Percentiles rank a stretch among this genome's conserved stretches.
Evolutionary conservation across 2,329 filamentous ascomycete species (phyloP).

Genomic region (Penicillium corylophilum): DNA sequence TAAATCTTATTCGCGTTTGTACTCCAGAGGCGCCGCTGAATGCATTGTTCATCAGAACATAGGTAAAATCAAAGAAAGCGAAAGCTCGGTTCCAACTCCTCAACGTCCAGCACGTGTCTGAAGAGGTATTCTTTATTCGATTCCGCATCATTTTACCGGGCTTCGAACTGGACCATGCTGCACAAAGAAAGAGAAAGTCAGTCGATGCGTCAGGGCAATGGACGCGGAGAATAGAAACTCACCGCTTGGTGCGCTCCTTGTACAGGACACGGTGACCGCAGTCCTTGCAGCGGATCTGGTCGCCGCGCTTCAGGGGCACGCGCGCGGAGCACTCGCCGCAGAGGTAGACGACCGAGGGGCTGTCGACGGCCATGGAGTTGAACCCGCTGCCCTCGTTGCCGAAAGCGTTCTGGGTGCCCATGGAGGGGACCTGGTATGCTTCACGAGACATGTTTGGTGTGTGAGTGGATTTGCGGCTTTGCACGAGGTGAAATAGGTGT

Average conservation of each 20-base stretch:
- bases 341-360: constrained; percentile 64
- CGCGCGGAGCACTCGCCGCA: constrained; percentile 84
- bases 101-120: neutral
- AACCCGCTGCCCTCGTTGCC: constrained; percentile 40
- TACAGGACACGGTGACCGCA: constrained; percentile 95
- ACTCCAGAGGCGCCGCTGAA: constrained; percentile 34
- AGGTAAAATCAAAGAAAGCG: constrained; percentile 6
- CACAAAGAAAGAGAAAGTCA: constrained; percentile 12
- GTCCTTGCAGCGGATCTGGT: constrained; percentile 83
- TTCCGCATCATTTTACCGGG: constrained; percentile 58
- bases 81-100: constrained; percentile 11
- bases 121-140: neutral
- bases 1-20: constrained; percentile 7
- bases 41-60: constrained; percentile 29
- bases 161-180: constrained; percentile 99
- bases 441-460: constrained; percentile 63
- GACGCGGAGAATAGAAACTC: constrained; percentile 34
- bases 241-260: constrained; percentile 98
- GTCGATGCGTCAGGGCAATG: constrained; percentile 7
- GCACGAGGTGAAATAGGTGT: neutral
- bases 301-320: constrained; percentile 71
- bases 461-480: neutral
- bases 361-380: constrained; percentile 45
- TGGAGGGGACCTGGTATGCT: constrained; percentile 71
- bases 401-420: constrained; percentile 42